Conservation (phyloP, 2,329 filamentous ascomycete species). For the Helotiales sp. region DNA sequence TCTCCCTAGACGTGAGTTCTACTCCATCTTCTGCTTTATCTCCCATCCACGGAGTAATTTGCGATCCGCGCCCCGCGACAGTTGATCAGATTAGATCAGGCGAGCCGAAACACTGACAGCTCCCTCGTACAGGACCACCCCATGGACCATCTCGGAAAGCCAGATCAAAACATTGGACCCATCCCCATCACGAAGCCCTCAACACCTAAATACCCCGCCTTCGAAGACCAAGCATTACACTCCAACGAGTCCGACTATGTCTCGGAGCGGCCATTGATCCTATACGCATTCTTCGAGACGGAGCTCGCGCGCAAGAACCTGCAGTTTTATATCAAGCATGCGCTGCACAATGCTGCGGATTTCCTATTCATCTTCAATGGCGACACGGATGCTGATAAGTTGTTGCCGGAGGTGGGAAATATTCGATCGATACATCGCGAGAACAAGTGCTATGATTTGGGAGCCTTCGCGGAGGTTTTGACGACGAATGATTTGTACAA, state of each 20-base stretch:
- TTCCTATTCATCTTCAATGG: slow-evolving; percentile 41
- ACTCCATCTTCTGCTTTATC: background rate
- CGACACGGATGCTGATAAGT: slow-evolving; percentile 28
- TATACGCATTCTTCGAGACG: slow-evolving; percentile 40
- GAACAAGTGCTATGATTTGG: slow-evolving; percentile 41
- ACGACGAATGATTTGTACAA: slow-evolving; percentile 35
- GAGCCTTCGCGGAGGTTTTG: slow-evolving; percentile 38
- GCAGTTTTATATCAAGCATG: slow-evolving; percentile 38
- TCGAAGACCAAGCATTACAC: background rate
- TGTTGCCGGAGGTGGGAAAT: slow-evolving; percentile 33
- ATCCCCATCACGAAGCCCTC: background rate
- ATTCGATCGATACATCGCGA: slow-evolving; percentile 32
- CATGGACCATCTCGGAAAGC: background rate
- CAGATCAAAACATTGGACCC: background rate
- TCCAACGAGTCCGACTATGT: background rate
- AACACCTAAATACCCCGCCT: slow-evolving; percentile 1
- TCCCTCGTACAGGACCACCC: background rate
- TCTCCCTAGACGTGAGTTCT: background rate
- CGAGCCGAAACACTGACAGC: background rate
- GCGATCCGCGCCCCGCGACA: background rate
- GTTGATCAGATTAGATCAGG: background rate
- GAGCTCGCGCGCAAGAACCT: slow-evolving; percentile 35
- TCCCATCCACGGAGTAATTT: background rate
- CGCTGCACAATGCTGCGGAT: slow-evolving; percentile 37
- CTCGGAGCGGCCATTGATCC: slow-evolving; percentile 33